A percentile compares a stretch with the other conserved stretches of the same genome.
Conservation (phyloP, 768 basidiomycete genomes). For the Holtermannia corniformis region DNA sequence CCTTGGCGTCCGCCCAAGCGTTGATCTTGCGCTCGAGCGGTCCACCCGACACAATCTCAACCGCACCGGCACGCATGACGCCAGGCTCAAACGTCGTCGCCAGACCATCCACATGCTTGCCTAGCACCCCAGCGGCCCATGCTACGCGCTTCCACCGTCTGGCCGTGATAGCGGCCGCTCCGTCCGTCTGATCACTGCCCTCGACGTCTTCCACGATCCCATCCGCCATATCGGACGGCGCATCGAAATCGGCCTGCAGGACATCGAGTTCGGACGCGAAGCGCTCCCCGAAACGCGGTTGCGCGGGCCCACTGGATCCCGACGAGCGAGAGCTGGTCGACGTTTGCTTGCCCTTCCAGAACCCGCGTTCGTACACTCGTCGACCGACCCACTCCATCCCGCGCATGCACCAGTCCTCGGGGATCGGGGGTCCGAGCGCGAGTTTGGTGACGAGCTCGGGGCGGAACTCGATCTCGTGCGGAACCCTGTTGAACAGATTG, state of each 20-base stretch:
- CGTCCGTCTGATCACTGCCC: constrained; percentile 38
- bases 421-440: constrained; percentile 60
- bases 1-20: constrained; percentile 53
- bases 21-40: constrained; percentile 47
- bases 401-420: constrained; percentile 91
- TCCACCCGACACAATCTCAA: constrained; percentile 56
- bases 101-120: constrained; percentile 66
- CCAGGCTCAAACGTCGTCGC: constrained; percentile 43
- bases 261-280: constrained; percentile 63
- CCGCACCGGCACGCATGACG: constrained; percentile 49
- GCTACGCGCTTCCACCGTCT: constrained; percentile 66
- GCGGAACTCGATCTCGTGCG: constrained; percentile 42
- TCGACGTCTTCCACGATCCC: constrained; percentile 72
- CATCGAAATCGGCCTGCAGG: constrained; percentile 53
- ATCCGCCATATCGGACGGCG: constrained; percentile 47
- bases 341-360: constrained; percentile 60
- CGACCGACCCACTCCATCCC: constrained; percentile 96
- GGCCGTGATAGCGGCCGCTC: constrained; percentile 44
- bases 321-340: constrained; percentile 4
- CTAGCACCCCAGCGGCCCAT: constrained; percentile 60
- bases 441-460: constrained; percentile 47
- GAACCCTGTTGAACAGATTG: constrained; percentile 54
- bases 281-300: constrained; percentile 37
- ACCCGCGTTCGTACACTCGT: constrained; percentile 83
- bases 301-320: constrained; percentile 22